Evolutionary conservation across 1,139 yeast genomes (phyloP), one percentile per base, ranked within the genome.

Genomic region (Wickerhamomyces sp.): DNA sequence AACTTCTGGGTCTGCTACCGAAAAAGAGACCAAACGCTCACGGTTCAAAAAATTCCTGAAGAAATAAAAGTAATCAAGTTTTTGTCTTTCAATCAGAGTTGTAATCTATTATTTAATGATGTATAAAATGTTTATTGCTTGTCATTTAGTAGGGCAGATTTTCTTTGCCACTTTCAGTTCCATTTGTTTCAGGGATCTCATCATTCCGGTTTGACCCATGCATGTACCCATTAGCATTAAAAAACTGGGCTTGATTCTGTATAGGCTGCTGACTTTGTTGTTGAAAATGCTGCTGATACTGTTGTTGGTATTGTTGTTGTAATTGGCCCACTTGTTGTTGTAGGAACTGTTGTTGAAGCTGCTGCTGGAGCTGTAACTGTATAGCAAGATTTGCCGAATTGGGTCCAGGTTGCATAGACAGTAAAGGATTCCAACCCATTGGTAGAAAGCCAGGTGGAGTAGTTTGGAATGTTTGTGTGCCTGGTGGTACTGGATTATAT

Each of bases 31-130:
- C 24, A 54, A 51, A 34, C 48, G 54, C 31, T 47, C 51, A 6
- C 47, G 52, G 36, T 51, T 54, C 38, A 52, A 51, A 29, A 49
- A 46, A 35, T 49, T 52, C 30, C 31, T 46, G 30, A 44, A 41
- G 29, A 39, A 39, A 22, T 44, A 19, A 30, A 18, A 13, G 24
- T 21, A 10, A 8, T 10, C 10, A 10, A 21, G 24, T 21, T 21
- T 21, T 21, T 8, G 7, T 21, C 10, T 8, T 21, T 21, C 12
- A 7, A 21, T 8, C 25, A 7, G 25, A 21, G 12, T 21, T 8
- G 12, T 8, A 21, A 21, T 21, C 25, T 21, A 21, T 21, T 21
- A n/a, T n/a, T n/a, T n/a, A n/a, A n/a, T n/a, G n/a, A n/a, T n/a
- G n/a, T n/a, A n/a, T n/a, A n/a, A n/a, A n/a, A n/a, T n/a, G n/a